Conservation (phyloP, 2,329 filamentous ascomycete species). For the Dactylellina leptospora region DNA sequence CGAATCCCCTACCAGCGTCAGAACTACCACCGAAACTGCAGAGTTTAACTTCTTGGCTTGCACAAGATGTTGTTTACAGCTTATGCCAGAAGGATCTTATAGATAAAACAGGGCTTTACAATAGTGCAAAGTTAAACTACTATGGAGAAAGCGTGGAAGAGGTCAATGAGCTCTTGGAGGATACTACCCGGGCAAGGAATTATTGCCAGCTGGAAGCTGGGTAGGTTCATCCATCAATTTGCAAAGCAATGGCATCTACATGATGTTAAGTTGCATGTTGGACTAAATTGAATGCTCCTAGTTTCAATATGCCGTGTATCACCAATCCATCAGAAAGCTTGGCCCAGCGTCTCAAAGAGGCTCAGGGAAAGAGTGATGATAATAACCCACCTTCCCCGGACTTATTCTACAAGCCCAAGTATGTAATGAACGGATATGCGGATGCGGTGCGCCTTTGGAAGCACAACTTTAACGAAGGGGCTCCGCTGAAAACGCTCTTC, state of each 20-base stretch:
- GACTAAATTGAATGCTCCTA: not conserved
- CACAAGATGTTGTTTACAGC: slow-evolving; percentile 6
- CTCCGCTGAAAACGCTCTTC: not conserved
- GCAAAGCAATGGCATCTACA: no score
- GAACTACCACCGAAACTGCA: not conserved
- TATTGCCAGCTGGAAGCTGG: slow-evolving; percentile 9
- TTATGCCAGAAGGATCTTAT: slow-evolving; percentile 12
- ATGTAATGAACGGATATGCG: slow-evolving; percentile 6
- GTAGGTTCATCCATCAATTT: not conserved
- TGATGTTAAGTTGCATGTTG: not conserved
- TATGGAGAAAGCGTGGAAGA: slow-evolving; percentile 12
- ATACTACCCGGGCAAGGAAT: slow-evolving; percentile 5
- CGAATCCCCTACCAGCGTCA: not conserved
- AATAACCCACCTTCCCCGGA: not conserved
- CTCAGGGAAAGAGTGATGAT: not conserved
- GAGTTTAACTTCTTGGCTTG: slow-evolving; percentile 19
- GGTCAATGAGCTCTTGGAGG: slow-evolving; percentile 4
- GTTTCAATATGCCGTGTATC: slow-evolving; percentile 38
- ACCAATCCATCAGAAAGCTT: slow-evolving; percentile 8
- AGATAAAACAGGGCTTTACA: slow-evolving; percentile 22
- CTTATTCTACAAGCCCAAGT: slow-evolving; percentile 31
- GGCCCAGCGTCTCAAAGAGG: slow-evolving; percentile 21
- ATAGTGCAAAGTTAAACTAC: slow-evolving; percentile 14
- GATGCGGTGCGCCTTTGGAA: slow-evolving; percentile 9
- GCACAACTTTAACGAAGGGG: not conserved